phyloP scores from a whole-genome alignment of 73 alveolate species.

The Paramecium biaurelia region DNA sequence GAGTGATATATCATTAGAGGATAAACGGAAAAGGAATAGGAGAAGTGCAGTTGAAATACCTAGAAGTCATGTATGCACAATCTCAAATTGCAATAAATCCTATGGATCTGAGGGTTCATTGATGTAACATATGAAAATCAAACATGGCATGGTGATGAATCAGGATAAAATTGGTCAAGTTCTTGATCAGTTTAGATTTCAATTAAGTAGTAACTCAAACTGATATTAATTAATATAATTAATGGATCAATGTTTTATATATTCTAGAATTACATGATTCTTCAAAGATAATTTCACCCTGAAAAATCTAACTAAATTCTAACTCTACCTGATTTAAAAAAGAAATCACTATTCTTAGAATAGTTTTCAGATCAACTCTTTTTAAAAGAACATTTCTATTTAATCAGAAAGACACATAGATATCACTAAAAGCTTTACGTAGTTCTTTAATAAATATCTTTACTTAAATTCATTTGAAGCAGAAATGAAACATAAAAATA shows the following conservation, averaged over 20 bases:
- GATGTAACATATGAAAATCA: constrained; percentile 57
- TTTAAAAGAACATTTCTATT: not conserved
- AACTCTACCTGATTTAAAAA: not conserved
- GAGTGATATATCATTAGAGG: constrained; percentile 42
- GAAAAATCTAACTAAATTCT: not conserved
- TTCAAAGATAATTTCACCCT: not conserved
- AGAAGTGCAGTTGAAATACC: constrained; percentile 62
- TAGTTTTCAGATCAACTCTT: not conserved
- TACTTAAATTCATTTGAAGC: not conserved
- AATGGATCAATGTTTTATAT: not conserved
- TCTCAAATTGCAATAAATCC: constrained; percentile 52
- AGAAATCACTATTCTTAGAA: not conserved
- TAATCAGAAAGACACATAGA: not conserved
- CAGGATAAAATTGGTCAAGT: not conserved
- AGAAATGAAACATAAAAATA: not conserved
- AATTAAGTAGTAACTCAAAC: constrained; percentile 28
- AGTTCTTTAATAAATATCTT: not conserved
- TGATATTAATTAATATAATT: constrained; percentile 9
- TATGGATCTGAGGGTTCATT: constrained; percentile 65
- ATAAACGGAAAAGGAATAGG: constrained; percentile 48
- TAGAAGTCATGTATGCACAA: constrained; percentile 52
- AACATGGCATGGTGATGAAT: constrained; percentile 44
- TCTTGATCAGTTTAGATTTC: constrained; percentile 24
- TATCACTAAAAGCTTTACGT: not conserved
- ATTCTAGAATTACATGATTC: not conserved